Base-by-base conservation (phyloP, 2,329 filamentous ascomycete species). In the Cordyceps farinosa region DNA sequence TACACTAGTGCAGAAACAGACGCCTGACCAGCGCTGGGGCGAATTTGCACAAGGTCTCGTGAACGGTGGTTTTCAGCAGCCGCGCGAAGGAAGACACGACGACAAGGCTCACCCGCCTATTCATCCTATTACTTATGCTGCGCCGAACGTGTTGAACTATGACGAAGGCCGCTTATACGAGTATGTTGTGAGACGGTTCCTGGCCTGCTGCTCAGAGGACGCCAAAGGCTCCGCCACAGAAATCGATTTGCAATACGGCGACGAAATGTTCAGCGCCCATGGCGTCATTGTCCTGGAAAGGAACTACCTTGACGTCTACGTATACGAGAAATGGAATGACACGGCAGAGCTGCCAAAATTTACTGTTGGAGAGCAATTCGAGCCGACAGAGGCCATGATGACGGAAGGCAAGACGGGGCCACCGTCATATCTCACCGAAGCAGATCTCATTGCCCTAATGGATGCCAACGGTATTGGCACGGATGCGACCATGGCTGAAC, bases 381-480 rank as follows among this genome's bases (percentile, higher is more conserved):
- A 92, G 73, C 95, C 95, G 0, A 91, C 88, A 1, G 93, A 97
- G 77, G 94, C 92, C 4, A 87, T 90, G 69, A 92, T 99, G 77
- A 88, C 86, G 1, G 92, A 98, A 69, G 94, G 95, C n/a, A 90
- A 96, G 75, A 99, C 95, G 0, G 85, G 84, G 1, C 82, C 93
- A 13, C 95, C 95, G 0, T 86, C 84, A 29, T 97, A 96, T 73
- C 82, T 99, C 36, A 98, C 95, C 0, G 95, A 99, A 73, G 93
- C 95, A 0, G 95, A 99, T 73, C 82, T 99, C 32, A 97, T 99
- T 72, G 90, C 90, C 3, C 84, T 99, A 11, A 99, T 99, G 95
- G 95, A 99, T 77, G 93, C 92, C 51, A 99, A 99, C 73, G 95
- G 95, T 2, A 99, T 99, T 67, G 95, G 95, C 13, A 99, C 95